phyloP scores from a whole-genome alignment of 768 basidiomycete genomes.

The Tulasnella sp. region DNA sequence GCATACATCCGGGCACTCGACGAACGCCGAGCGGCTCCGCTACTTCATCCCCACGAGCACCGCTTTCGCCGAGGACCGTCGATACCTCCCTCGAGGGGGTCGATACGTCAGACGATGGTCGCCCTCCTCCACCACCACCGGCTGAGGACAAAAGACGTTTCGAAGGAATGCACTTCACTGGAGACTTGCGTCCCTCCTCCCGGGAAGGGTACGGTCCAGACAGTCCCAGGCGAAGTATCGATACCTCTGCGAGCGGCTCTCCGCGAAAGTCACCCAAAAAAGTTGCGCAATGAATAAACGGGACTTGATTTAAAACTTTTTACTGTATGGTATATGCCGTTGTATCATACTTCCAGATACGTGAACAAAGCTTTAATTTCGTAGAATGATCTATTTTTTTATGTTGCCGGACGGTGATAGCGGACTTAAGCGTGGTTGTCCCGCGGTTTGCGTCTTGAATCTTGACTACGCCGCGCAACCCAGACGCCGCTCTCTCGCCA shows the following conservation, averaged over 20 bases:
- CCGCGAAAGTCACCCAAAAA: neutral
- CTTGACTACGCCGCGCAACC: conserved; percentile 14
- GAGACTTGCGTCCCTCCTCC: neutral
- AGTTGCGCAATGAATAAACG: neutral
- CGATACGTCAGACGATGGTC: neutral
- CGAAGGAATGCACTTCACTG: neutral
- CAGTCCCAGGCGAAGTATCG: neutral
- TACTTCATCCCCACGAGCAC: neutral
- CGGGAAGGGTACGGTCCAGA: neutral
- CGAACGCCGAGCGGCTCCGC: conserved; percentile 1
- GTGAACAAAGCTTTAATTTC: neutral
- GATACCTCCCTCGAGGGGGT: neutral
- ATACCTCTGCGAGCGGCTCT: neutral
- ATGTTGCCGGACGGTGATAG: neutral
- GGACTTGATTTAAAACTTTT: neutral
- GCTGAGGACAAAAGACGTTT: neutral
- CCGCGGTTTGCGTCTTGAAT: neutral
- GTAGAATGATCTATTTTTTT: neutral
- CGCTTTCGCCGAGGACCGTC: neutral
- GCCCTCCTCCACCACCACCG: neutral
- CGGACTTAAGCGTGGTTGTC: neutral
- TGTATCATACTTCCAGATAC: neutral
- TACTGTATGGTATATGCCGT: neutral
- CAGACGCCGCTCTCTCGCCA: conserved; percentile 9
- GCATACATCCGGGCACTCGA: neutral